Evolutionary conservation across 2,329 filamentous ascomycete genomes (phyloP), one percentile per base, ranked within the genome.

Genomic region (Chaetomium sp.): DNA sequence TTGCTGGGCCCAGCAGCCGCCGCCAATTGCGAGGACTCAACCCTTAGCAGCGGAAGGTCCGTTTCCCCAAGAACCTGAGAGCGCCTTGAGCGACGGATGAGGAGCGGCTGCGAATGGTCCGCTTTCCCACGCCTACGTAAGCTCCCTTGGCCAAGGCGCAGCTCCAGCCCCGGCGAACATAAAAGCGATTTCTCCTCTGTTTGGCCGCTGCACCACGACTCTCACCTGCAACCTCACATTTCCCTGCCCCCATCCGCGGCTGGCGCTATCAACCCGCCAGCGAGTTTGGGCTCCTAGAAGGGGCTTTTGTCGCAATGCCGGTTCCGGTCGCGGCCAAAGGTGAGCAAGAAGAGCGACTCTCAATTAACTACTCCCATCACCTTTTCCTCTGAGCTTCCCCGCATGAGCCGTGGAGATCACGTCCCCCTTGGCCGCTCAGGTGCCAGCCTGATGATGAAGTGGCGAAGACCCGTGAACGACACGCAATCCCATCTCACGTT

Each of bases 321-420:
- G 48, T 65, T 14, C 61, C 63, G 42, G 53, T 65, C 50, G 60
- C 60, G 52, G 63, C 61, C 46, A 65, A 65, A 65, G 59, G 63
- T 65, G 27, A 61, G 61, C 49, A 37, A 38, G 37, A 12, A 38
- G 37, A 38, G 8, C 37, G 37, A 12, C 37, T 12, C 12, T 8
- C 12, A 9, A 38, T 38, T 38, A 8, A 8, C 37, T 9, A 9
- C 8, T 38, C 8, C 37, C 8, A 8, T 40, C 37, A 40, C 37
- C 37, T 9, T 9, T 40, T 40, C 37, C 9, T 40, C 37, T 2
- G 9, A 9, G 9, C 12, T 40, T 9, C 37, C 37, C 37, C 37
- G 9, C 37, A 40, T 40, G 12, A 9, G 12, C 37, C 8, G 37
- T 12, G 12, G 9, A 12, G 12, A 6, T 14, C 40, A n/a, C 14